Evolutionary conservation across 345 rosid genomes (phyloP).

Genomic region (Hibiscus tridactylites): DNA sequence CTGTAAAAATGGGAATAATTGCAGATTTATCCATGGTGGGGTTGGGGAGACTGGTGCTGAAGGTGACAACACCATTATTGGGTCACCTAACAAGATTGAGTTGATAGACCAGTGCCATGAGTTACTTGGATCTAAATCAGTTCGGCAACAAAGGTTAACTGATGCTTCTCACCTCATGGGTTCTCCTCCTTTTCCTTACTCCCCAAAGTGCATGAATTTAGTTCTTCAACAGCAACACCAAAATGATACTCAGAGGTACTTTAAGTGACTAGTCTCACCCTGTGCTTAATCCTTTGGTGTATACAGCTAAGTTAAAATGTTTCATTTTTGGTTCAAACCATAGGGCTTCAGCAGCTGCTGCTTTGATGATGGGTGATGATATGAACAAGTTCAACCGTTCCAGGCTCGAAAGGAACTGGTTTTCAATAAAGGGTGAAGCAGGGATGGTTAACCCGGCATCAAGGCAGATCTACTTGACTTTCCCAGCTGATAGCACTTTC

Average conservation of each 20-base stretch:
- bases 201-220: slow-evolving; percentile 56
- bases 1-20: slow-evolving; percentile 78
- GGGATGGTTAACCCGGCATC: slow-evolving; percentile 75
- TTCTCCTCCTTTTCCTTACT: slow-evolving; percentile 45
- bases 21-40: slow-evolving; percentile 67
- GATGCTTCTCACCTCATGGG: slow-evolving; percentile 47
- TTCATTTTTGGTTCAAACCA: not conserved
- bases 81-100: slow-evolving; percentile 73
- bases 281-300: not conserved
- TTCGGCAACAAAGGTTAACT: slow-evolving; percentile 55
- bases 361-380: slow-evolving; percentile 66
- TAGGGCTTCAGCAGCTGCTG: slow-evolving; percentile 40
- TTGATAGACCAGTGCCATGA: slow-evolving; percentile 51
- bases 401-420: slow-evolving; percentile 68
- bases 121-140: slow-evolving; percentile 76
- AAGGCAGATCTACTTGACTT: slow-evolving; percentile 90
- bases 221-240: slow-evolving; percentile 38
- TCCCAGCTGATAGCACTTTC: slow-evolving; percentile 93
- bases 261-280: not conserved
- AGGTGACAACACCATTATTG: slow-evolving; percentile 26
- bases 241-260: slow-evolving; percentile 63
- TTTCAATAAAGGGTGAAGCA: slow-evolving; percentile 22
- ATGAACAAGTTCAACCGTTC: slow-evolving; percentile 58
- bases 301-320: not conserved
- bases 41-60: slow-evolving; percentile 33